Evolutionary conservation across 176 grass and related monocot genomes (phyloP).

Genomic region (Hyparrhenia diplandra): DNA sequence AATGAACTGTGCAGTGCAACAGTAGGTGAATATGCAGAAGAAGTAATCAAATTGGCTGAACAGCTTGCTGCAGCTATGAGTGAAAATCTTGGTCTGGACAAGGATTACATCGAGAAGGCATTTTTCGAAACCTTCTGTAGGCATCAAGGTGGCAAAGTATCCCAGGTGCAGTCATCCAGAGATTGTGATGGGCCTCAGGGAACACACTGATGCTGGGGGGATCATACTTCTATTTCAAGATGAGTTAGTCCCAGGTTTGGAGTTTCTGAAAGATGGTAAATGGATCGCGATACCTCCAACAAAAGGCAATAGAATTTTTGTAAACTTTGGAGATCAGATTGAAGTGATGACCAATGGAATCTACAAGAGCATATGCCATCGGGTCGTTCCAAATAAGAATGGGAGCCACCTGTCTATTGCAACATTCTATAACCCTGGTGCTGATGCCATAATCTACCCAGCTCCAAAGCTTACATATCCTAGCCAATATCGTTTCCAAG

Average conservation of each 20-base stretch:
- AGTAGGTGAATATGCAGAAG: conserved; percentile 36
- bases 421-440: conserved; percentile 65
- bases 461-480: conserved; percentile 64
- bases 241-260: conserved; percentile 51
- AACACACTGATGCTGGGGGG: conserved; percentile 62
- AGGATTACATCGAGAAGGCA: conserved; percentile 43
- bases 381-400: conserved; percentile 39
- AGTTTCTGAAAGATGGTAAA: conserved; percentile 66
- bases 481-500: conserved; percentile 59
- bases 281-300: conserved; percentile 58
- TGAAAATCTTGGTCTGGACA: conserved; percentile 65
- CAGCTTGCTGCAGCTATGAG: conserved; percentile 46
- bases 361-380: conserved; percentile 66
- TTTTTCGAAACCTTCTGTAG: conserved; percentile 55
- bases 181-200: conserved; percentile 46
- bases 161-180: conserved; percentile 54
- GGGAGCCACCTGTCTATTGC: conserved; percentile 58
- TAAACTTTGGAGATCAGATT: conserved; percentile 66
- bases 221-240: conserved; percentile 64
- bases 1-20: conserved; percentile 36
- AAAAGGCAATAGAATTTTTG: conserved; percentile 47
- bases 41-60: conserved; percentile 51
- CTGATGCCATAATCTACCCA: conserved; percentile 52
- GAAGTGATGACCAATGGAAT: conserved; percentile 66
- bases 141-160: conserved; percentile 69